phyloP scores from a whole-genome alignment of 1,284 basidiomycete genomes.

The Mycena sp. region DNA sequence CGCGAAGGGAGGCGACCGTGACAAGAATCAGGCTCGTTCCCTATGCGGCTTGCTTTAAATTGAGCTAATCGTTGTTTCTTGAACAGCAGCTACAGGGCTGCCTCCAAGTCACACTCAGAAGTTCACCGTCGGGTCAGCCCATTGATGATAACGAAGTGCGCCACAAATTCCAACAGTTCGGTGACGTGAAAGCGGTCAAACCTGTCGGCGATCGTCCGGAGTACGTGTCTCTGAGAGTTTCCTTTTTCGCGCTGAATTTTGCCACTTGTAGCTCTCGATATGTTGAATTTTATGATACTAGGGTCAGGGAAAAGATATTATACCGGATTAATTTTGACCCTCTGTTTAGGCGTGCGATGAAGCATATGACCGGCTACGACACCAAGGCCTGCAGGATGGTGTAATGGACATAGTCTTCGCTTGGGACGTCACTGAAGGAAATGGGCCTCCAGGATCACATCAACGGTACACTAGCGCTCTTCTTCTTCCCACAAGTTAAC shows the following conservation, averaged over 20 bases:
- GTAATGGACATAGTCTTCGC: constrained; percentile 88
- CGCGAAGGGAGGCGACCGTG: constrained; percentile 76
- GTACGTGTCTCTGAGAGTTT: constrained; percentile 48
- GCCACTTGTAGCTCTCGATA: constrained; percentile 70
- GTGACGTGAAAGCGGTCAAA: constrained; percentile 87
- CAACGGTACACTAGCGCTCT: constrained; percentile 21
- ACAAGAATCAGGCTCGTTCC: constrained; percentile 85
- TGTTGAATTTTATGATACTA: constrained; percentile 89
- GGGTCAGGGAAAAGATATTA: constrained; percentile 53
- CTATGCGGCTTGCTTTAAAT: constrained; percentile 9
- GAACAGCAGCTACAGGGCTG: constrained; percentile 80
- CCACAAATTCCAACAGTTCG: constrained; percentile 85
- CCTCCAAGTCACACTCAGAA: constrained; percentile 80
- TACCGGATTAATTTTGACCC: neutral
- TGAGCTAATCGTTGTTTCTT: constrained; percentile 18
- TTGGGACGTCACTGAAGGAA: constrained; percentile 72
- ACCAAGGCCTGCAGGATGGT: constrained; percentile 84
- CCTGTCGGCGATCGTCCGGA: constrained; percentile 73
- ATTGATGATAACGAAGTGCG: constrained; percentile 88
- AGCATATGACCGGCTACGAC: constrained; percentile 83
- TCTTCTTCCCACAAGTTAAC: no score
- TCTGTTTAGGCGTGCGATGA: constrained; percentile 71
- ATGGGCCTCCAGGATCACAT: constrained; percentile 33
- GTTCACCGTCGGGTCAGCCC: constrained; percentile 69
- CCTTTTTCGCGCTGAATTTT: constrained; percentile 21